Evolutionary conservation across 2,329 filamentous ascomycete species (phyloP), one percentile per base, ranked within the genome.

Genomic region (Orbilia quercus): DNA sequence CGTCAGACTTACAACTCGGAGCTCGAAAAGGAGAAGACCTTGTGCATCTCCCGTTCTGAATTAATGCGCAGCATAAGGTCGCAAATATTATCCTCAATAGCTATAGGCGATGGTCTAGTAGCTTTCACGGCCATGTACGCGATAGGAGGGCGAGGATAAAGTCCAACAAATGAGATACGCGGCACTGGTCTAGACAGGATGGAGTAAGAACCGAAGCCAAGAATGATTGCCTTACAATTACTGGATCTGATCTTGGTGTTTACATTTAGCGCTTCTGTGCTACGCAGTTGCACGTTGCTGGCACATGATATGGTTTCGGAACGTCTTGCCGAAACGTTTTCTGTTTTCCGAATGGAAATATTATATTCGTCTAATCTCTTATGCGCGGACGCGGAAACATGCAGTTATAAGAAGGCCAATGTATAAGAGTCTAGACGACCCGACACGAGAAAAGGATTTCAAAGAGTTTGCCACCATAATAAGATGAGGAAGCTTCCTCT

Each of bases 281-380:
- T 42, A 38, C 5, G 7, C 20, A 9, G n/a, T n/a, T 31, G 9
- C 28, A 5, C 5, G 28, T 9, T 31, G 28, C 28, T 31, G 42
- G 42, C 42, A 4, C 7, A 16, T 20, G n/a, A n/a, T 9, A 20
- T 22, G 42, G 45, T 23, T 53, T 67, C 63, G 63, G 44, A 25
- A 67, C 44, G 53, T 18, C 14, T 38, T 67, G 38, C 53, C 63
- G 36, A 16, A 67, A 42, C 48, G 18, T 11, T 45, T 14, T 45
- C 5, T 5, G 23, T 48, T 67, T 67, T 67, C 63, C 63, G 63
- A 59, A 44, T 44, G 42, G 47, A 44, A 50, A 40, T 5, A 14
- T 40, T 12, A 40, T 5, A 40, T 40, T 40, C 9, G 36, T 16
- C n/a, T 40, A 48, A 60, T 20, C 55, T 59, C 28, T 31, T 31